Conservation (phyloP, 2,329 filamentous ascomycete species). For the Apiospora malaysiana region DNA sequence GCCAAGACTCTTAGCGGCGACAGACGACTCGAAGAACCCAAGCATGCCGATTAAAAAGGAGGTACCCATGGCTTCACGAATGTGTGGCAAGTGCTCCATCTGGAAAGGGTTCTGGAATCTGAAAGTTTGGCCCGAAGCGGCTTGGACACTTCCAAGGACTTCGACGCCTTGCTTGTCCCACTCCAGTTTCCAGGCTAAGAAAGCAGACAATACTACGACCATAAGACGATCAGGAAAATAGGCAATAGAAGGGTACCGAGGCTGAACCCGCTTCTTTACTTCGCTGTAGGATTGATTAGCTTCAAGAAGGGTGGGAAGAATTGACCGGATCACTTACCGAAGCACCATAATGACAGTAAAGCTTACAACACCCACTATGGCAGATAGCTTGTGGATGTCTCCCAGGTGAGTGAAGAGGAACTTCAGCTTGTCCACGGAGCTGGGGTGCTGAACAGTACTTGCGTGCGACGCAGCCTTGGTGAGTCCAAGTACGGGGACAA, state of each 20-base stretch:
- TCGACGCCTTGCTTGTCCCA: conserved; percentile 85
- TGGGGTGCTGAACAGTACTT: conserved; percentile 77
- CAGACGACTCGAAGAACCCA: conserved; percentile 98
- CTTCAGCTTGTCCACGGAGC: conserved; percentile 81
- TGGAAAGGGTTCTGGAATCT: conserved; percentile 87
- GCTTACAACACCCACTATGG: conserved; percentile 76
- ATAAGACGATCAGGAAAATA: conserved; percentile 92
- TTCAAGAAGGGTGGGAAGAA: not conserved
- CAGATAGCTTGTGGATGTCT: conserved; percentile 76
- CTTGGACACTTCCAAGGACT: conserved; percentile 81
- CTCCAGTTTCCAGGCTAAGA: conserved; percentile 75
- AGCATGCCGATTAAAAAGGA: conserved; percentile 92
- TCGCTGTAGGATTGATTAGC: conserved; percentile 57
- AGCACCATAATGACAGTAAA: conserved; percentile 92
- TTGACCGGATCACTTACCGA: conserved; percentile 57
- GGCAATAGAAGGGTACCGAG: conserved; percentile 78
- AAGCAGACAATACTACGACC: conserved; percentile 83
- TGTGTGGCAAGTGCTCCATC: conserved; percentile 76
- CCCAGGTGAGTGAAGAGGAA: conserved; percentile 75
- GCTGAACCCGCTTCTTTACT: conserved; percentile 80
- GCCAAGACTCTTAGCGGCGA: conserved; percentile 90
- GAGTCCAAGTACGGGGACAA: conserved; percentile 89
- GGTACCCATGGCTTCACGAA: conserved; percentile 85
- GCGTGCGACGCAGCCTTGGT: conserved; percentile 65
- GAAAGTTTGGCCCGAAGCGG: conserved; percentile 74